A percentile compares a stretch with the other conserved stretches of the same genome.
phyloP scores from a whole-genome alignment of 345 rosid species.

The Gossypium herbaceum region DNA sequence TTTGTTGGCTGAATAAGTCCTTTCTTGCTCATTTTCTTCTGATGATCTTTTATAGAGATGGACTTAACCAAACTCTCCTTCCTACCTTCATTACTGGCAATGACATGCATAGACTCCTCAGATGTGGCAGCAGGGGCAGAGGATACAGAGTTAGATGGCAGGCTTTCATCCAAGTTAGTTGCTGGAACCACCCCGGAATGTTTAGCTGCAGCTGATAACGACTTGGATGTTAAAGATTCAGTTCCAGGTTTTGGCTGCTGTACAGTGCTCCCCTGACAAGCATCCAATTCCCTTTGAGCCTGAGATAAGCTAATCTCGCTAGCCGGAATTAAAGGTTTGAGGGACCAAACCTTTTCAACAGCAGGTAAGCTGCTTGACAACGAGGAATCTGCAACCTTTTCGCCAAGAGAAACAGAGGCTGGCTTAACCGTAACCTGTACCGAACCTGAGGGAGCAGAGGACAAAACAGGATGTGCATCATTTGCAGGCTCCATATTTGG shows the following conservation, averaged over 20 bases:
- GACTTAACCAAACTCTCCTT: conserved; percentile 43
- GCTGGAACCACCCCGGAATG: conserved; percentile 23
- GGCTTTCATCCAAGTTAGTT: no score
- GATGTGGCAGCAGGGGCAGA: conserved; percentile 25
- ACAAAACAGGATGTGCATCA: conserved; percentile 33
- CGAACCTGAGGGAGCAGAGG: conserved; percentile 34
- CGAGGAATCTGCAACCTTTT: conserved; percentile 32
- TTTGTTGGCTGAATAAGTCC: conserved; percentile 31
- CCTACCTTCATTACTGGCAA: conserved; percentile 28
- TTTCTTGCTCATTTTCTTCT: conserved; percentile 39
- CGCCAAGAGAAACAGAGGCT: conserved; percentile 36
- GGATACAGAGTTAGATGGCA: conserved; percentile 12
- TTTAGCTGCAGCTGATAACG: conserved; percentile 26
- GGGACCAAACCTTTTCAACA: conserved; percentile 42
- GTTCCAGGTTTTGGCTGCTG: conserved; percentile 32
- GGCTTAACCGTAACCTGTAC: conserved; percentile 53
- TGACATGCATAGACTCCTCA: conserved; percentile 29
- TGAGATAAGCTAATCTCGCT: conserved; percentile 34
- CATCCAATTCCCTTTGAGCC: conserved; percentile 34
- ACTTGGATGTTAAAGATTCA: conserved; percentile 32
- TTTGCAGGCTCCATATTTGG: conserved; percentile 36
- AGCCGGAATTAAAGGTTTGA: conserved; percentile 31
- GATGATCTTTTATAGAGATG: conserved; percentile 50
- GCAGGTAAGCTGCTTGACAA: conserved; percentile 25
- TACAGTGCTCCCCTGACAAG: conserved; percentile 30